Evolutionary conservation across 2,329 filamentous ascomycete species (phyloP).

Genomic region (Arthrobotrys pseudoclavata): DNA sequence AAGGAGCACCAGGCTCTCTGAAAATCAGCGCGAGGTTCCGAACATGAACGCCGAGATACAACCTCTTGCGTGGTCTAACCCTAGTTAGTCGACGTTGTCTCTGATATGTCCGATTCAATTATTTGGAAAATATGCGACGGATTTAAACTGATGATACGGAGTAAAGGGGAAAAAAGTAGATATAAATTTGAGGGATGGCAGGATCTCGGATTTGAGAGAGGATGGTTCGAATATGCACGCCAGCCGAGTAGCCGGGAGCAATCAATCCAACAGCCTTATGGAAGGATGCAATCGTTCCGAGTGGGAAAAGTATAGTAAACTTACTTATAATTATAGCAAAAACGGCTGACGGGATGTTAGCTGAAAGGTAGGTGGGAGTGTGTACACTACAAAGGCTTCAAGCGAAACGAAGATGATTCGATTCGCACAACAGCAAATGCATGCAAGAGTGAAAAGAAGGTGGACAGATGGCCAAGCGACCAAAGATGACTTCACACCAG

Average conservation of each 20-base stretch:
- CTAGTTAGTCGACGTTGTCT: constrained; percentile 39
- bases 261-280: constrained; percentile 41
- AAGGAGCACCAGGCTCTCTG: constrained; percentile 18
- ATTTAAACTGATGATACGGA: constrained; percentile 34
- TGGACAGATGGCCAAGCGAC: background rate
- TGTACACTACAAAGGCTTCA: constrained; percentile 14
- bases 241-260: constrained; percentile 25
- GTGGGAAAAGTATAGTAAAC: constrained; percentile 33
- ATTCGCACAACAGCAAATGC: constrained; percentile 16
- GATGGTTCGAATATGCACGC: constrained; percentile 21
- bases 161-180: constrained; percentile 25
- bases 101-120: constrained; percentile 15
- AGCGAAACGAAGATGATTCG: constrained; percentile 7
- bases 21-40: constrained; percentile 59
- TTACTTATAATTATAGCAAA: constrained; percentile 49
- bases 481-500: background rate
- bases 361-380: background rate
- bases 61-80: constrained; percentile 8
- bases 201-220: constrained; percentile 13
- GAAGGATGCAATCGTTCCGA: constrained; percentile 41
- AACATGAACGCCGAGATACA: constrained; percentile 55
- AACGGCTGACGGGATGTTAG: constrained; percentile 13
- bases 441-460: constrained; percentile 19
- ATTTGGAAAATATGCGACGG: constrained; percentile 21
- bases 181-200: constrained; percentile 27